phyloP scores from a whole-genome alignment of 2,329 filamentous ascomycete genomes.

The Mariannaea sp. region DNA sequence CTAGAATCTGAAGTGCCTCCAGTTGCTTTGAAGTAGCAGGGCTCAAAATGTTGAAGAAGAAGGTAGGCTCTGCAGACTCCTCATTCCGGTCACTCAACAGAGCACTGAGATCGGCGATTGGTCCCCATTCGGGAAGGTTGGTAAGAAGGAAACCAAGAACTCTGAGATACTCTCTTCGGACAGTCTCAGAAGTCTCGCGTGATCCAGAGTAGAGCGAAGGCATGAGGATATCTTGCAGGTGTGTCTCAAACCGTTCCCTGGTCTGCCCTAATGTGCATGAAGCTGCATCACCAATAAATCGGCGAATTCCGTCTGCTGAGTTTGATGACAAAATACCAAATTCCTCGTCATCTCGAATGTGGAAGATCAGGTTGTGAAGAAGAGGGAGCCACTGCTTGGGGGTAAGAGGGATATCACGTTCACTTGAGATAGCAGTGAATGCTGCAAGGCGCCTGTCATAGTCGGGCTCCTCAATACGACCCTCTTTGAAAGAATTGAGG shows the following conservation, averaged over 20 bases:
- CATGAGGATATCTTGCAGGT: slow-evolving; percentile 69
- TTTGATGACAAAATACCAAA: slow-evolving; percentile 80
- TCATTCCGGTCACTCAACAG: slow-evolving; percentile 69
- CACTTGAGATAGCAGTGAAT: slow-evolving; percentile 72
- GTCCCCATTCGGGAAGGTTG: slow-evolving; percentile 69
- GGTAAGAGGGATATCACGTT: slow-evolving; percentile 63
- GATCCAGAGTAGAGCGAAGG: slow-evolving; percentile 78
- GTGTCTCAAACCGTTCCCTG: slow-evolving; percentile 54
- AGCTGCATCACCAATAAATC: slow-evolving; percentile 71
- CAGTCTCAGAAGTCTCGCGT: slow-evolving; percentile 78
- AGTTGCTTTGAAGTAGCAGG: slow-evolving; percentile 86
- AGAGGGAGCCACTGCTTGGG: slow-evolving; percentile 84
- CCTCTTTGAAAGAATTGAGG: slow-evolving; percentile 77
- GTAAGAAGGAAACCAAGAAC: slow-evolving; percentile 80
- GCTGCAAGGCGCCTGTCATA: slow-evolving; percentile 81
- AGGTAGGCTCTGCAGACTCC: slow-evolving; percentile 68
- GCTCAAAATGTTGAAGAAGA: slow-evolving; percentile 92
- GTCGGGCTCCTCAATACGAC: slow-evolving; percentile 81
- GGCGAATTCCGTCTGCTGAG: slow-evolving; percentile 78
- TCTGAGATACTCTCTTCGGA: slow-evolving; percentile 80
- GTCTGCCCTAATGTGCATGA: slow-evolving; percentile 43
- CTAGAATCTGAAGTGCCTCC: slow-evolving; percentile 79
- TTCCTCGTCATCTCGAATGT: slow-evolving; percentile 84
- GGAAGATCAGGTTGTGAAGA: slow-evolving; percentile 87
- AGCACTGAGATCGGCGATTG: slow-evolving; percentile 73